Evolutionary conservation across 352 stramenopile genomes (phyloP).

Genomic region (Pythium diclinum): DNA sequence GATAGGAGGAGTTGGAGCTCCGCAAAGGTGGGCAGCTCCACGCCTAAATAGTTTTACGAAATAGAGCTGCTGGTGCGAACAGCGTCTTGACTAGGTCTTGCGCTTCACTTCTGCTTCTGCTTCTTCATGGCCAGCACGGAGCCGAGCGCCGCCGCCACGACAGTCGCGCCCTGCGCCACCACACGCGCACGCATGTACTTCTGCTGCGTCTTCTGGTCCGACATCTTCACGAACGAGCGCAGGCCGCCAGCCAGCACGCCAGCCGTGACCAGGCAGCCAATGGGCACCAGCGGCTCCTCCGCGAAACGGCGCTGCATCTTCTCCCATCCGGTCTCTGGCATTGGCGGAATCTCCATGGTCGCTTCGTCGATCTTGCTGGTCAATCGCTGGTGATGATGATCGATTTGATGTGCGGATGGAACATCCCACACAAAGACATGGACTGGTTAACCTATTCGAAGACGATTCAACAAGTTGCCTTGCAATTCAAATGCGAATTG

Average conservation of each 20-base stretch:
- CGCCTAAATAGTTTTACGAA: conserved; percentile 19
- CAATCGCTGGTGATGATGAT: neutral
- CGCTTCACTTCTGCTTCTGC: conserved; percentile 21
- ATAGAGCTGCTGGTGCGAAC: conserved; percentile 1
- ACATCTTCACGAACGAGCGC: conserved; percentile 59
- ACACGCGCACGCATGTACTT: conserved; percentile 79
- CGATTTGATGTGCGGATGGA: neutral
- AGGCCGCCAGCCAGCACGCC: conserved; percentile 61
- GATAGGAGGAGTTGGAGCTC: neutral
- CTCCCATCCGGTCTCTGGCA: conserved; percentile 66
- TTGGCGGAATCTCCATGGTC: conserved; percentile 31
- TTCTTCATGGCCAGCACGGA: conserved; percentile 65
- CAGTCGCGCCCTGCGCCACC: conserved; percentile 65
- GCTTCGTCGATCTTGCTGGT: neutral
- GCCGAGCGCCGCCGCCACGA: conserved; percentile 62
- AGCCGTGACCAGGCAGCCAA: conserved; percentile 61
- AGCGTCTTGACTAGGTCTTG: neutral
- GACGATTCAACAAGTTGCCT: conserved; percentile 4
- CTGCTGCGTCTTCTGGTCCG: conserved; percentile 73
- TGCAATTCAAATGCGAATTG: conserved; percentile 1
- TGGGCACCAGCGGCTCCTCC: conserved; percentile 75
- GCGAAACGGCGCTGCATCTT: conserved; percentile 77
- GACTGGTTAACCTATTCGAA: neutral
- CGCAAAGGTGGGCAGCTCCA: conserved; percentile 1
- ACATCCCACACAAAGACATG: conserved; percentile 4